Percentiles rank a stretch among this genome's conserved stretches.
These are phyloP conservation scores for Rhynchospora breviuscula DNA, from an alignment of 176 grass and related monocot species.

Conservation along the genomic window DNA sequence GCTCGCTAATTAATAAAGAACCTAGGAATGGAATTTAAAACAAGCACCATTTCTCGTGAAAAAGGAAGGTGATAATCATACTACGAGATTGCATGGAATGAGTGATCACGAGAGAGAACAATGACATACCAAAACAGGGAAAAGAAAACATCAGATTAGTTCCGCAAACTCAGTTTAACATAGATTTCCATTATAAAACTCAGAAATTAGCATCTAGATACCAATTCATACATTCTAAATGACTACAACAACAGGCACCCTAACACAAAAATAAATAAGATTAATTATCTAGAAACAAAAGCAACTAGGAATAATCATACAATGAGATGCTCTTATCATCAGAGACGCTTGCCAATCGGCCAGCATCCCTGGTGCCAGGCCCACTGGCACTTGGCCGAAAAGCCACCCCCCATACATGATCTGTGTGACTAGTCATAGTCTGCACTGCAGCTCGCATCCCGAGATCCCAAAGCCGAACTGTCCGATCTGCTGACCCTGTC, in stretches of 20 bases:
- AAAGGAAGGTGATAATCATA: neutral
- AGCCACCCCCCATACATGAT: conserved; percentile 80
- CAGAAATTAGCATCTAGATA: conserved; percentile 10
- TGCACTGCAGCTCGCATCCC: conserved; percentile 63
- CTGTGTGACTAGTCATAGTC: conserved; percentile 82
- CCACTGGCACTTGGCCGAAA: conserved; percentile 59
- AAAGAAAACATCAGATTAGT: neutral
- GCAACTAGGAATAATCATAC: conserved; percentile 72
- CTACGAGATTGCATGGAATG: neutral
- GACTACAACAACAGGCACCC: neutral
- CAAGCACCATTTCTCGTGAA: neutral
- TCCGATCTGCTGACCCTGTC: conserved; percentile 75
- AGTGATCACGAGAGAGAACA: neutral
- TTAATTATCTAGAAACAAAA: neutral
- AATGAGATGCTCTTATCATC: conserved; percentile 86
- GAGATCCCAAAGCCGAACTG: conserved; percentile 75
- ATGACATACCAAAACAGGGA: neutral
- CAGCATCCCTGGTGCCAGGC: conserved; percentile 41
- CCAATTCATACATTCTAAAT: neutral
- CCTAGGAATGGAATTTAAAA: neutral
- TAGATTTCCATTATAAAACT: neutral
- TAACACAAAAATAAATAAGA: neutral
- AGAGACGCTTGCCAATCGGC: conserved; percentile 64
- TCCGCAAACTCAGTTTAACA: neutral
- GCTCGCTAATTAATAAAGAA: neutral